Evolutionary conservation across 306 rosid species (phyloP), one percentile per base, ranked within the genome.

Genomic region (Acacia acuminata): DNA sequence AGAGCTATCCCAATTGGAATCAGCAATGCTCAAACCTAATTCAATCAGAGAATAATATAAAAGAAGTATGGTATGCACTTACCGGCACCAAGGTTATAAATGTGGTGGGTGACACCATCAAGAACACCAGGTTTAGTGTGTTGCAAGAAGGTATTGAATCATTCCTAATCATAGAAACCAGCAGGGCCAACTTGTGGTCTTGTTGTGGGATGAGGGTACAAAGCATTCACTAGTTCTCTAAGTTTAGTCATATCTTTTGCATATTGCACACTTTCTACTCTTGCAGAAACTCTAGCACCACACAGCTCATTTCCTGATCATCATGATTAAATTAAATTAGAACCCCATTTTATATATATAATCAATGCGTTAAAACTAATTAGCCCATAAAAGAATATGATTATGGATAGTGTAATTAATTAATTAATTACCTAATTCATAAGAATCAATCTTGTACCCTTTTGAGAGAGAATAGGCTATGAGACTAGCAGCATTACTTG

Each of bases 31-130:
- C 12, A 2, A 43, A 43, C 7, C 3, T 48, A 1, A 14, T 1
- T 4, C 7, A 48, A 45, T 45, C 2, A 45, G 1, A 45, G 12
- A 45, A 45, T 1, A 11, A 0, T 45, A 45, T 45, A 0, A 45
- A 45, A 2, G 12, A 45, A 0, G 4, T 16, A 15, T 17, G 56
- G 15, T 25, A 24, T 12, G 15, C 20, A 34, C 71, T 34, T 66
- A 89, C 94, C 97, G 51, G 94, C 87, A 74, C 97, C 96, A 44
- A 93, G 94, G 82, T 89, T 90, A 85, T 91, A 93, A 48, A 90
- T 86, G 51, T 93, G 97, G 73, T 91, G 96, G 4, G 94, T 87
- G 17, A 91, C 84, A 2, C 84, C 90, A 73, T 90, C 87, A 2
- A 91, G 80, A 16, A 81, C 92, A 40, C 86, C 91, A 6, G 88